A percentile compares a stretch with the other conserved stretches of the same genome.
Evolutionary conservation across 345 rosid genomes (phyloP).

Genomic region (Limnanthes douglasii): DNA sequence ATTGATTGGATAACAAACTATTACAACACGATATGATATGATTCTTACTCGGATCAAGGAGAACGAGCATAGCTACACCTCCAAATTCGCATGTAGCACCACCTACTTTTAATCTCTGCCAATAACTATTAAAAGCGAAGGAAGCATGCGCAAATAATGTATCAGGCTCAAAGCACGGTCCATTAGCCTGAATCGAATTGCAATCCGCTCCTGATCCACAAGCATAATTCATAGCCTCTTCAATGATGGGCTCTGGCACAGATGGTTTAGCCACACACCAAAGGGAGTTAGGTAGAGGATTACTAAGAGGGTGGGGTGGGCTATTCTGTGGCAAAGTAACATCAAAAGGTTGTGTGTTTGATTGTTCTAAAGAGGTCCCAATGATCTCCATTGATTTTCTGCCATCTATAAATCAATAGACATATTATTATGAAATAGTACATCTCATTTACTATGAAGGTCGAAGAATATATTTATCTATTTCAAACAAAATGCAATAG

Average conservation of each 20-base stretch:
- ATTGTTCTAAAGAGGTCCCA: too few species aligned
- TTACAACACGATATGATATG: not conserved
- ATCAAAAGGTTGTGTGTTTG: too few species aligned
- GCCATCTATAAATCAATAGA: too few species aligned
- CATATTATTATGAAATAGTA: too few species aligned
- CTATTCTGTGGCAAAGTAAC: too few species aligned
- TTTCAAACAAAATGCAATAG: too few species aligned
- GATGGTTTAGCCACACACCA: conserved; percentile 97
- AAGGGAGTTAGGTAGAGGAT: too few species aligned
- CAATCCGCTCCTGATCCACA: conserved; percentile 91
- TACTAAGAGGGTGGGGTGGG: too few species aligned
- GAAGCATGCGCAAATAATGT: conserved; percentile 78
- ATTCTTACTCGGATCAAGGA: conserved; percentile 73
- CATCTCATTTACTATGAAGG: too few species aligned
- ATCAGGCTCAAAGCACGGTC: conserved; percentile 65
- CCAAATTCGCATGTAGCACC: conserved; percentile 90
- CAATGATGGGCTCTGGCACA: conserved; percentile 86
- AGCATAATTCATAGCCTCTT: conserved; percentile 93
- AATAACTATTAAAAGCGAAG: conserved; percentile 81
- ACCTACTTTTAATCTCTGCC: conserved; percentile 64
- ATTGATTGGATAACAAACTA: not conserved
- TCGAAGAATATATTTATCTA: too few species aligned
- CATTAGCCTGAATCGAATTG: conserved; percentile 41
- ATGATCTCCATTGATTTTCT: too few species aligned
- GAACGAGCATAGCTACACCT: conserved; percentile 83